These are phyloP conservation scores for Solanum hybrid DNA, from an alignment of 305 asterid genomes.

Conservation along the genomic window DNA sequence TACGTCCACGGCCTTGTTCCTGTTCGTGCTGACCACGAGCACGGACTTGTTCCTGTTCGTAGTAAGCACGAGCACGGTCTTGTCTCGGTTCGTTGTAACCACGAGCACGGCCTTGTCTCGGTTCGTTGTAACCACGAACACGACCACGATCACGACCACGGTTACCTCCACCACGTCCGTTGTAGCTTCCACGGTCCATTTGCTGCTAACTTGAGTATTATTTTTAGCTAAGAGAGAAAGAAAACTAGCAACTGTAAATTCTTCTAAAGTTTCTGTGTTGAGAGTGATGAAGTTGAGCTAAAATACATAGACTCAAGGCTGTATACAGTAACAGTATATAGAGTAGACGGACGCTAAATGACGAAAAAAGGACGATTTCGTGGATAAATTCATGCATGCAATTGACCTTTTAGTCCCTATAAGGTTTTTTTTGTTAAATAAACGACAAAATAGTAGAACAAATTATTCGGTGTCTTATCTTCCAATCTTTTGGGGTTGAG, in stretches of 20 bases:
- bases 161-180: conserved; percentile 17
- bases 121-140: neutral
- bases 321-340: neutral
- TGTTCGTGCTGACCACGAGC: neutral
- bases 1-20: neutral
- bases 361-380: neutral
- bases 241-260: neutral
- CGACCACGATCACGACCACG: neutral
- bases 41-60: neutral
- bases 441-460: neutral
- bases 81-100: neutral
- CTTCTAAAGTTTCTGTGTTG: neutral
- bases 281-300: neutral
- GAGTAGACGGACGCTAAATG: neutral
- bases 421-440: neutral
- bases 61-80: neutral
- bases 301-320: neutral
- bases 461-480: neutral
- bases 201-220: neutral
- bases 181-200: conserved; percentile 23
- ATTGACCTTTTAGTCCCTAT: neutral
- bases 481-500: neutral
- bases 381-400: neutral
- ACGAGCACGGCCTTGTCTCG: neutral
- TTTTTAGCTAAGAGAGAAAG: neutral